phyloP scores from a whole-genome alignment of 2,329 filamentous ascomycete genomes.

The Stachybotrys chartarum region DNA sequence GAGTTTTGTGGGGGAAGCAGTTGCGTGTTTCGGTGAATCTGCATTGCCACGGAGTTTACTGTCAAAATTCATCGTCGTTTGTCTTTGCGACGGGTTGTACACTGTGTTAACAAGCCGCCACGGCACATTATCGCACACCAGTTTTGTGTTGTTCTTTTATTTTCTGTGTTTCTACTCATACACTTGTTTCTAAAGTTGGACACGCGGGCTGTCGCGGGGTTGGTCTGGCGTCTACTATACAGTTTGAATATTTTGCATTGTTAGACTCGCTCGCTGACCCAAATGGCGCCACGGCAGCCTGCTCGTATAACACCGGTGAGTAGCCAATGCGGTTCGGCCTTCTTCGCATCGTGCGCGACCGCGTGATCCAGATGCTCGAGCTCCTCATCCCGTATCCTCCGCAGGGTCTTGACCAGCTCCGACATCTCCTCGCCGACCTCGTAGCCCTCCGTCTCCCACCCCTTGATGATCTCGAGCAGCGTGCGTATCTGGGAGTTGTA shows the following conservation, averaged over 20 bases:
- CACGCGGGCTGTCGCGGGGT: neutral
- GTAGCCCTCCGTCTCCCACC: slow-evolving; percentile 71
- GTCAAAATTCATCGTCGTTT: no score
- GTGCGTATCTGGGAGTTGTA: slow-evolving; percentile 88
- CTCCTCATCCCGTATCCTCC: slow-evolving; percentile 89
- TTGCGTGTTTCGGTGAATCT: neutral
- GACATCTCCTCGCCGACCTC: slow-evolving; percentile 72
- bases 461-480: slow-evolving; percentile 71
- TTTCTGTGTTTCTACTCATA: slow-evolving; percentile 5
- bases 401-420: slow-evolving; percentile 64
- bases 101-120: no score
- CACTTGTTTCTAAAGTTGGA: slow-evolving; percentile 17
- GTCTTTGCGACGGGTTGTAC: no score
- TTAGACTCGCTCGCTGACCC: slow-evolving; percentile 72
- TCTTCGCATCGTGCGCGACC: slow-evolving; percentile 84
- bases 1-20: neutral
- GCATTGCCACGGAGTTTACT: neutral
- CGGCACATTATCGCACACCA: neutral
- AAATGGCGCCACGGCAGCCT: slow-evolving; percentile 90
- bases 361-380: slow-evolving; percentile 95
- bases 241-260: slow-evolving; percentile 3
- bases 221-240: neutral
- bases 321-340: slow-evolving; percentile 83
- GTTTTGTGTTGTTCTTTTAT: neutral
- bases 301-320: slow-evolving; percentile 79